Base-by-base conservation (phyloP, 1,284 basidiomycete species). In the Cystobasidium slooffiae region DNA sequence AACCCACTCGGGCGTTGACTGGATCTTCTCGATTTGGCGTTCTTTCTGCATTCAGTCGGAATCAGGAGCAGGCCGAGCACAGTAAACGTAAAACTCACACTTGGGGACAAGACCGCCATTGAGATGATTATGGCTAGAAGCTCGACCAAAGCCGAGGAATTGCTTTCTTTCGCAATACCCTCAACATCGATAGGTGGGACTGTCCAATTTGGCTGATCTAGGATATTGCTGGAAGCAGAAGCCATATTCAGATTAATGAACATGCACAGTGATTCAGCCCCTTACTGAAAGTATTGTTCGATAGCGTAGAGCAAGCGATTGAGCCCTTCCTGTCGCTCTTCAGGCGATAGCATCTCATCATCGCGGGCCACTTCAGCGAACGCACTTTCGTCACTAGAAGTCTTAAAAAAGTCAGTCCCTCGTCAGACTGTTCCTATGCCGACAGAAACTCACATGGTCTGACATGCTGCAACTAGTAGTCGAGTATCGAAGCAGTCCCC, bases 61-160 rank as follows among this genome's bases (percentile, higher is more conserved):
- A 14, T 58, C 56, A 58, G 56, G 8, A 39, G 14, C 7, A 5
- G 18, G 1, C 12, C 6, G 2, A 41, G 5, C 16, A 10, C 18
- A 7, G 39, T 68, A 72, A 18, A 75, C 76, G 46, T 77, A 63
- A 31, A 75, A 55, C 61, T 64, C n/a, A 63, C 73, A 52, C 49
- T 66, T 49, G 20, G 68, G 72, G 76, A 92, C 80, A 97, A 92
- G 1, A 97, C 94, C 0, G 94, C 92, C 77, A 97, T 93, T 5
- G 92, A 93, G 62, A 98, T 91, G 1, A 93, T 92, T 49, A 97
- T 85, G 75, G 91, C 87, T 79, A 91, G 92, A 82, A 95, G 86
- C 24, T 88, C 85, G 68, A 92, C 85, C 0, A 89, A 88, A 49
- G 91, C 89, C n/a, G 82, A 77, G 6, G 88, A 79, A 41, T 43